These are phyloP conservation scores for Ampelocalamus luodianensis DNA, from an alignment of 176 grass and related monocot species.

Conservation along the genomic window DNA sequence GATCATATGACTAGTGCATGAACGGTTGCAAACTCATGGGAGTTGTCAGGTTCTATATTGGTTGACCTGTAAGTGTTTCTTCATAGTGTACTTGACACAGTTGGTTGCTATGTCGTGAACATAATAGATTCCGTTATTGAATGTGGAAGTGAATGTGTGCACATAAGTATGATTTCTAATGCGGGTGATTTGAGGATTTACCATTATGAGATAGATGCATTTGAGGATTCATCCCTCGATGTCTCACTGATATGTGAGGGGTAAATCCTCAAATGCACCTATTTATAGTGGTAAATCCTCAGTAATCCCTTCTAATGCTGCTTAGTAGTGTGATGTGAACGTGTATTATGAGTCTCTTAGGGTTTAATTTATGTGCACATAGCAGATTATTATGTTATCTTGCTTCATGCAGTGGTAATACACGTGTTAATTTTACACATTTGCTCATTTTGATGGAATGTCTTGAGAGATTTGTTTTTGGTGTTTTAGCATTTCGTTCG, in stretches of 20 bases:
- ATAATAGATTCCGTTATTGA: background rate
- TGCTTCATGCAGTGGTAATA: background rate
- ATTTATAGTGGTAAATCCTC: no score
- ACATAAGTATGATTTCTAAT: background rate
- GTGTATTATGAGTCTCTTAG: background rate
- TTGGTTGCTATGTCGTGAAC: background rate
- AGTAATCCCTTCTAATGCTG: background rate
- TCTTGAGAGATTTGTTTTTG: background rate
- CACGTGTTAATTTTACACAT: background rate
- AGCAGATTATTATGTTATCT: slow-evolving; percentile 2
- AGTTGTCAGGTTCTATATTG: background rate
- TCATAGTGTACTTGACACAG: background rate
- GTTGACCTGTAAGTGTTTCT: background rate
- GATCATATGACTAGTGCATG: slow-evolving; percentile 15
- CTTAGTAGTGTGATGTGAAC: background rate
- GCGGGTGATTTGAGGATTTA: no score
- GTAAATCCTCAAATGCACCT: no score
- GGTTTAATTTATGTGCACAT: background rate
- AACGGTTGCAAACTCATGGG: background rate
- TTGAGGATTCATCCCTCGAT: no score
- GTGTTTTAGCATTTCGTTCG: background rate
- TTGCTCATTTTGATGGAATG: background rate
- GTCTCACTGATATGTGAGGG: no score
- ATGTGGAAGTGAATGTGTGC: slow-evolving; percentile 1
- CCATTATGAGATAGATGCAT: no score